A percentile compares a stretch with the other conserved stretches of the same genome.
Evolutionary conservation across 495 filamentous ascomycete genomes (phyloP).

Genomic region (Pyrenopolyporus hunteri): DNA sequence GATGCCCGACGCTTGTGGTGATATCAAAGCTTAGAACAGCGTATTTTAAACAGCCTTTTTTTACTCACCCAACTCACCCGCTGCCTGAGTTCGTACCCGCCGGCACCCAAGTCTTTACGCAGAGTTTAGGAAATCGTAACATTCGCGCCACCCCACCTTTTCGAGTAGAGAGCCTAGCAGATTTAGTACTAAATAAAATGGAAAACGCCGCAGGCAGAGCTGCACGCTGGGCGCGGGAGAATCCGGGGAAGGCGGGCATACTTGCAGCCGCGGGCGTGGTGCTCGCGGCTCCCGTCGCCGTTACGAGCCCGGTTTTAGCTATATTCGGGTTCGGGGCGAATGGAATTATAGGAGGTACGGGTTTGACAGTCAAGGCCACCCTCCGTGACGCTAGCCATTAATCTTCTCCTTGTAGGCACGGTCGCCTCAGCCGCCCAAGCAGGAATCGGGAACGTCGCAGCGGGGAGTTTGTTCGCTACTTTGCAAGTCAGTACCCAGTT

Average conservation of each 20-base stretch:
- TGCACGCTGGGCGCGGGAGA: neutral
- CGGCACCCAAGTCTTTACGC: too few species aligned
- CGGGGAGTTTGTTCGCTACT: conserved; percentile 24
- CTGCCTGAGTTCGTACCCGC: too few species aligned
- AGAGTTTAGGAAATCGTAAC: too few species aligned
- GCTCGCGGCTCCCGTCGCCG: neutral
- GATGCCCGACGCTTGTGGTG: too few species aligned
- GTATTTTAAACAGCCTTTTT: too few species aligned
- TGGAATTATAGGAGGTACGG: conserved; percentile 11
- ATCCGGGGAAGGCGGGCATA: neutral
- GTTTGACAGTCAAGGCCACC: neutral
- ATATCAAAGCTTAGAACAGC: too few species aligned
- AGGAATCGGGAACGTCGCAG: conserved; percentile 26
- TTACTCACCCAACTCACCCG: too few species aligned
- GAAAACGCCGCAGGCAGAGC: neutral
- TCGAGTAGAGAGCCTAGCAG: too few species aligned
- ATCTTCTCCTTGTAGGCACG: conserved; percentile 9
- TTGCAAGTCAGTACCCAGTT: conserved; percentile 12
- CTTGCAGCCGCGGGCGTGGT: neutral
- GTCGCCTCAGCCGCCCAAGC: conserved; percentile 28
- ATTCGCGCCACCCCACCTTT: too few species aligned
- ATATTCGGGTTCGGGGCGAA: conserved; percentile 8
- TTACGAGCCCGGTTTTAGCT: conserved; percentile 7
- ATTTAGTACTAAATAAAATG: neutral
- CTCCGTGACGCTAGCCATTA: neutral